These are phyloP conservation scores for Populus alba DNA, from an alignment of 345 rosid genomes.

Conservation along the genomic window DNA sequence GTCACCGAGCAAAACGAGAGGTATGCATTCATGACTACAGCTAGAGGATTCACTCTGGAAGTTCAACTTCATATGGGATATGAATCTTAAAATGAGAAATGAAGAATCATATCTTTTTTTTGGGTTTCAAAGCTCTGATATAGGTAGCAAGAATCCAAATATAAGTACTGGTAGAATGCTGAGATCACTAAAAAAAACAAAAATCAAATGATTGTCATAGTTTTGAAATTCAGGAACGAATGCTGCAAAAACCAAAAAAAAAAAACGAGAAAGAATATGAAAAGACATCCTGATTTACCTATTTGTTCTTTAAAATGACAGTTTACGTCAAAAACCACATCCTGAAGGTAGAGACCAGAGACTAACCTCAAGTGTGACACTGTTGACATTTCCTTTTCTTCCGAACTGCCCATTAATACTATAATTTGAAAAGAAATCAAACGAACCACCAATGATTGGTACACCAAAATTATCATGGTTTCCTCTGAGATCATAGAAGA, in stretches of 20 bases:
- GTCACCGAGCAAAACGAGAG: neutral
- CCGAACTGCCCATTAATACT: constrained; percentile 74
- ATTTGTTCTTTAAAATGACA: neutral
- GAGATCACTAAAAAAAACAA: neutral
- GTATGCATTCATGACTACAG: neutral
- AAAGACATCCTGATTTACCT: neutral
- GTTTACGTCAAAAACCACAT: neutral
- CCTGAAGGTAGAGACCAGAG: neutral
- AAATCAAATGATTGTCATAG: neutral
- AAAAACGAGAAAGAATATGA: neutral
- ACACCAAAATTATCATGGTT: constrained; percentile 96
- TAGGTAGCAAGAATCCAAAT: neutral
- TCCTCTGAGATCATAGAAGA: constrained; percentile 91
- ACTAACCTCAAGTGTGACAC: constrained; percentile 74
- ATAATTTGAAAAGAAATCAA: constrained; percentile 81
- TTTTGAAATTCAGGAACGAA: neutral
- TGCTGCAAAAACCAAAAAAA: neutral
- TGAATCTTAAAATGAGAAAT: neutral
- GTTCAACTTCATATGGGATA: neutral
- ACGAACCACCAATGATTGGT: constrained; percentile 49
- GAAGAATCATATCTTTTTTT: neutral
- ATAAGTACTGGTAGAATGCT: neutral
- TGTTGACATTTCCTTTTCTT: constrained; percentile 52
- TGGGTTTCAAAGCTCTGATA: neutral
- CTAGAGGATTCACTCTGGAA: neutral